phyloP scores from a whole-genome alignment of 768 basidiomycete genomes.

The Mycena leptocephala region DNA sequence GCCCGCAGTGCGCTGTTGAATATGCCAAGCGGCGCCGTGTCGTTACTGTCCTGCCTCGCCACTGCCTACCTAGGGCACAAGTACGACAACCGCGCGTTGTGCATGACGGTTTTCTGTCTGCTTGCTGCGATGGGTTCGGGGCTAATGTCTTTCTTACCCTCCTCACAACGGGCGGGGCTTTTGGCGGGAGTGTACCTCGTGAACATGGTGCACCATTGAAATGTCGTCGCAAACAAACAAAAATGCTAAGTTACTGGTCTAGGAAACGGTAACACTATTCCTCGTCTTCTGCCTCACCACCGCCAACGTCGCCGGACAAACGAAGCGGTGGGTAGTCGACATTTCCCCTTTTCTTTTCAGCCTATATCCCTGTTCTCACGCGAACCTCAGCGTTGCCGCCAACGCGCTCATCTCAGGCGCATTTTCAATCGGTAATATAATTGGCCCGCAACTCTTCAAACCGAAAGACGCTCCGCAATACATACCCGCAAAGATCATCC shows the following conservation, averaged over 20 bases:
- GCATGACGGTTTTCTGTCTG: conserved; percentile 25
- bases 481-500: conserved; percentile 32
- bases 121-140: conserved; percentile 26
- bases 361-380: too few species aligned
- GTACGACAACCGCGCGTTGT: conserved; percentile 21
- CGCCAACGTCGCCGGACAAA: conserved; percentile 33
- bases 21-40: conserved; percentile 34
- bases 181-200: conserved; percentile 34
- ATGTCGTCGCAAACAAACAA: not conserved
- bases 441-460: conserved; percentile 34
- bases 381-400: conserved; percentile 23
- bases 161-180: conserved; percentile 19
- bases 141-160: conserved; percentile 34
- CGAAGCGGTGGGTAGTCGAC: conserved; percentile 18
- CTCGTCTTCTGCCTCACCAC: conserved; percentile 31
- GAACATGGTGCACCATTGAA: conserved; percentile 17
- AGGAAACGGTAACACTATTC: conserved; percentile 32
- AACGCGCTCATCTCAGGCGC: conserved; percentile 32
- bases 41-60: conserved; percentile 23
- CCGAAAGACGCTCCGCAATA: conserved; percentile 34
- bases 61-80: conserved; percentile 29
- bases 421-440: conserved; percentile 33
- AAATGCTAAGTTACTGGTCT: not conserved
- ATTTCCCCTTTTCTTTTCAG: not conserved
- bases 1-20: conserved; percentile 27